Evolutionary conservation across 768 basidiomycete genomes (phyloP).

Genomic region (Dioszegia crocea): DNA sequence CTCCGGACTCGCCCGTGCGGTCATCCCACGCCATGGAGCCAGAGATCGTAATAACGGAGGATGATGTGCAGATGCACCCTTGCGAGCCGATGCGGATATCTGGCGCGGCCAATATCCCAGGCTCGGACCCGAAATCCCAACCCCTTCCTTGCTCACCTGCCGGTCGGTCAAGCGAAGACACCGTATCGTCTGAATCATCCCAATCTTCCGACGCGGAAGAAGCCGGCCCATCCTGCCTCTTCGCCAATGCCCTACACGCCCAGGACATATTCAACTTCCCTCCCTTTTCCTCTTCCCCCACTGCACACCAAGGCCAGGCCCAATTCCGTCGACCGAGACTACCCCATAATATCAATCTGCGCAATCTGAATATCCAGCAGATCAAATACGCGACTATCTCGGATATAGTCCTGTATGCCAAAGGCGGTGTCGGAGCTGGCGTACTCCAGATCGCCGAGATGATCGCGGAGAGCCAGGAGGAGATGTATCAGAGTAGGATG

Average conservation of each 20-base stretch:
- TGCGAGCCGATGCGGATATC: constrained; percentile 36
- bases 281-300: background rate
- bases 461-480: constrained; percentile 45
- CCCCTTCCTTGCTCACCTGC: constrained; percentile 18
- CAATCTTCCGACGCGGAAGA: constrained; percentile 18
- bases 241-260: constrained; percentile 40
- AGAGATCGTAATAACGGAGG: background rate
- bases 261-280: constrained; percentile 41
- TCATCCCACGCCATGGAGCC: constrained; percentile 7
- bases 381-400: constrained; percentile 50
- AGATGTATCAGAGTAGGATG: constrained; percentile 37
- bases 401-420: constrained; percentile 48
- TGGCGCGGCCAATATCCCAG: constrained; percentile 15
- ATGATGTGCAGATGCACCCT: constrained; percentile 43
- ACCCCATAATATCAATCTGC: constrained; percentile 41
- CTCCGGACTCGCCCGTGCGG: constrained; percentile 2
- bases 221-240: constrained; percentile 23
- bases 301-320: background rate
- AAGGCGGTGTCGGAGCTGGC: constrained; percentile 31
- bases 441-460: constrained; percentile 42
- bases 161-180: constrained; percentile 5
- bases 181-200: constrained; percentile 10
- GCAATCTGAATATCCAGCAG: constrained; percentile 49
- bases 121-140: constrained; percentile 16
- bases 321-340: constrained; percentile 38